Percentiles rank a stretch among this genome's conserved stretches.
Evolutionary conservation across 73 alveolate species (phyloP).

Genomic region (Blepharisma stoltei): DNA sequence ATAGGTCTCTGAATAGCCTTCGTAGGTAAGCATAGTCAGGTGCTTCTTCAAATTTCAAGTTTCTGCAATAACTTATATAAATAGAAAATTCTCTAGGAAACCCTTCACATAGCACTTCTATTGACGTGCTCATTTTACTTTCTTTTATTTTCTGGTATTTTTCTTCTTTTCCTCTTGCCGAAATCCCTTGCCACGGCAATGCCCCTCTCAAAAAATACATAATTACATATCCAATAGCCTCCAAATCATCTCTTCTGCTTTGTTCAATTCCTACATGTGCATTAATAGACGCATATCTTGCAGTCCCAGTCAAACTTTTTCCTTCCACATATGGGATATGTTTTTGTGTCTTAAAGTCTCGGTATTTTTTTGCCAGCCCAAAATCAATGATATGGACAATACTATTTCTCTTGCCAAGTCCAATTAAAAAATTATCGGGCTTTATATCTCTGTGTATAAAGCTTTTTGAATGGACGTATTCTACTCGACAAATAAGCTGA

Average conservation of each 20-base stretch:
- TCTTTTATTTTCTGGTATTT: conserved; percentile 68
- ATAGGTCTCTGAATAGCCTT: conserved; percentile 46
- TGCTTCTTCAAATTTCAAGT: conserved; percentile 59
- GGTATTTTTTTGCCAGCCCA: conserved; percentile 60
- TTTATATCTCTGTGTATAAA: conserved; percentile 81
- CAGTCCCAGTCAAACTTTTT: conserved; percentile 77
- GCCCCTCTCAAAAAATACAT: conserved; percentile 79
- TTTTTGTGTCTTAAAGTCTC: conserved; percentile 65
- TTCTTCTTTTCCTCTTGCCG: conserved; percentile 67
- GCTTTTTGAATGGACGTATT: conserved; percentile 68
- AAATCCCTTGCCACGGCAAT: conserved; percentile 87
- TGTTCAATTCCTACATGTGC: conserved; percentile 72
- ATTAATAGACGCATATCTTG: conserved; percentile 62
- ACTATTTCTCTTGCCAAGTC: conserved; percentile 52
- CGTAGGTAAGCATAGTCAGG: conserved; percentile 69
- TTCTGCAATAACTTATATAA: conserved; percentile 44
- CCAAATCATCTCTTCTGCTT: conserved; percentile 81
- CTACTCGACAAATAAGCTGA: conserved; percentile 71
- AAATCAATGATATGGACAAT: conserved; percentile 57
- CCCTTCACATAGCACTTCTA: conserved; percentile 77
- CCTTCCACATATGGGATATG: conserved; percentile 81
- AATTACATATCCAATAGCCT: conserved; percentile 72
- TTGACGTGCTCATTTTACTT: conserved; percentile 67
- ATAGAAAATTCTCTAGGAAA: conserved; percentile 72
- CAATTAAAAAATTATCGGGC: conserved; percentile 83